Conservation (phyloP, 345 rosid species). For the Gossypium anomalum region DNA sequence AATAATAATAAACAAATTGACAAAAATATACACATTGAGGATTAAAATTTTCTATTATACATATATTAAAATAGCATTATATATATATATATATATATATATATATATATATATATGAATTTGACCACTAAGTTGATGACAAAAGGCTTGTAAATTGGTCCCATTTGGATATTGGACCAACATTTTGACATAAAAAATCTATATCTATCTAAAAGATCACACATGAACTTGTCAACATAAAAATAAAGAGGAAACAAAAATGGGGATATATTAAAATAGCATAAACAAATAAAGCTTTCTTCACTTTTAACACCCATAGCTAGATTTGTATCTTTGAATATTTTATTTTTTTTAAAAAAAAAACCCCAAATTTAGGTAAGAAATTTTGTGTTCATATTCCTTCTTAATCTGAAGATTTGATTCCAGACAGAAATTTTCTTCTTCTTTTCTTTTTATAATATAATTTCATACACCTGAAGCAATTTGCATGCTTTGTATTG, state of each 20-base stretch:
- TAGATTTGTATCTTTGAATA: not conserved
- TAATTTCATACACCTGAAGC: not conserved
- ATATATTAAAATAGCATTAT: too few species aligned
- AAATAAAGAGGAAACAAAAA: not conserved
- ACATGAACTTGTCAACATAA: not conserved
- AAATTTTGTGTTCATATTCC: not conserved
- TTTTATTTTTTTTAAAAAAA: too few species aligned
- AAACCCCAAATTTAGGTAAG: not conserved
- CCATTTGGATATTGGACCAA: not conserved
- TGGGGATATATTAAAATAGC: not conserved
- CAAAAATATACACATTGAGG: too few species aligned
- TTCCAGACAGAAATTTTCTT: conserved; percentile 16
- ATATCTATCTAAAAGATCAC: not conserved
- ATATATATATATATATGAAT: not conserved
- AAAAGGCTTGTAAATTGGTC: not conserved
- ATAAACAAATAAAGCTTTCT: not conserved
- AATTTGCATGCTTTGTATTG: conserved; percentile 21
- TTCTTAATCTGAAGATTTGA: conserved; percentile 15
- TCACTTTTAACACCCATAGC: not conserved
- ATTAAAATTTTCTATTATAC: too few species aligned
- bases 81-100: not conserved
- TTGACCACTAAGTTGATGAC: not conserved
- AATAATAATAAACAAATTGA: too few species aligned
- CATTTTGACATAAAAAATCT: not conserved
- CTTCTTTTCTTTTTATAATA: not conserved